Evolutionary conservation across 352 stramenopile species (phyloP), one percentile per base, ranked within the genome.

Genomic region (Phytophthora ramorum): DNA sequence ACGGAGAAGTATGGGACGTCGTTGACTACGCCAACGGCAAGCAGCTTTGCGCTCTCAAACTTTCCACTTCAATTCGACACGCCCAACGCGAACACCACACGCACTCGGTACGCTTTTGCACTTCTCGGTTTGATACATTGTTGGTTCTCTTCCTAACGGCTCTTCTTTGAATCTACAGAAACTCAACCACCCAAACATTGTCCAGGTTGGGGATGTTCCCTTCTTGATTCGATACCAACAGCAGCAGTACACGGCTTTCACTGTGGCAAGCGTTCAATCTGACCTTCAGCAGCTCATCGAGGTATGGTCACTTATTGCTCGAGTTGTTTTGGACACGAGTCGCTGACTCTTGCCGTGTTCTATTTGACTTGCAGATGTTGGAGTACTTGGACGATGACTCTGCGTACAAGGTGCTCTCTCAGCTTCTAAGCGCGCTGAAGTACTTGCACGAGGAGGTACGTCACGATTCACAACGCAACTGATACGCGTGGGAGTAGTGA

Each of bases 1-100:
- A 93, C 40, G 85, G 85, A 38, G 85, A 93, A 72, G 85, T 93
- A 2, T 93, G 85, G 85, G 83, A 90, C 34, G 78, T 92, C n/a
- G 59, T 93, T 14, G 85, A 93, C 71, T 93, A 87, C 49, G 78
- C 73, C 22, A 78, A 91, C 57, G 66, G 87, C 28, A 86, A 90
- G 44, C 68, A 77, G 24, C 56, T 63, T 3, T 91, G 81, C 30
- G 85, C 85, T 22, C 58, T 93, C 17, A 93, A 93, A 58, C 66
- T 93, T 4, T 93, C 85, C 30, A 87, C 83, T 10, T 92, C 83
- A 1, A 76, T 87, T 65, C 77, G 85, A 58, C 83, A 93, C 46
- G 81, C 83, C 7, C 76, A 86, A 49, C 79, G 78, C 47, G 85
- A 93, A 44, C 78, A 92, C 49, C 76, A 79, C 49, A 92, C 80